Evolutionary conservation across 441 rosid genomes (phyloP).

Genomic region (Flueggea neowawraea): DNA sequence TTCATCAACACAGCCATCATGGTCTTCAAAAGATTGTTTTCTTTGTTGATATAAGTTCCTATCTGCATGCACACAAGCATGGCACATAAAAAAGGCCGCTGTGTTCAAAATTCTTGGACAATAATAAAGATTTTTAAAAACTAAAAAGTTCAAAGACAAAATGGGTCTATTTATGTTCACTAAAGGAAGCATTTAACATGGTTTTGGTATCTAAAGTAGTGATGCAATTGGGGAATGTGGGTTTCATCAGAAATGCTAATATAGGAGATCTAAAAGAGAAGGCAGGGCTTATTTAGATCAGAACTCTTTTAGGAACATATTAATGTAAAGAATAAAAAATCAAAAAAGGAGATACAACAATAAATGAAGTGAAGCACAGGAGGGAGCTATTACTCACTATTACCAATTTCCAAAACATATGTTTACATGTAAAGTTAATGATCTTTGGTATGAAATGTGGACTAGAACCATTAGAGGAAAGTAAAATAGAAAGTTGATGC

Average conservation of each 20-base stretch:
- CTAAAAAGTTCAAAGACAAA: background rate
- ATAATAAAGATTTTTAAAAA: background rate
- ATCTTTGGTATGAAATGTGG: constrained; percentile 15
- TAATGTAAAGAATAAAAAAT: constrained; percentile 1
- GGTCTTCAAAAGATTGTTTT: constrained; percentile 36
- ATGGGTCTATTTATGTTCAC: background rate
- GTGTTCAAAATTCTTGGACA: no score
- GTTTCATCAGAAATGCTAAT: constrained; percentile 35
- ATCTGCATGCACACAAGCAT: constrained; percentile 16
- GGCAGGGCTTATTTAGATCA: constrained; percentile 15
- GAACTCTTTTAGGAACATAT: constrained; percentile 32
- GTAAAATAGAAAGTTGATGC: constrained; percentile 11
- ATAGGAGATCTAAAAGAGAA: constrained; percentile 30
- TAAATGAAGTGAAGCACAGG: constrained; percentile 36
- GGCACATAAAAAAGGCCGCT: background rate
- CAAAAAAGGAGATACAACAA: constrained; percentile 6
- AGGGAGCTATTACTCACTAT: no score
- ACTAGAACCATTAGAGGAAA: constrained; percentile 38
- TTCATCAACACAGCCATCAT: constrained; percentile 38
- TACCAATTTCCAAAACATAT: constrained; percentile 15
- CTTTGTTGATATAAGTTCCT: constrained; percentile 26
- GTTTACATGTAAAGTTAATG: constrained; percentile 11
- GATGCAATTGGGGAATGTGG: constrained; percentile 9
- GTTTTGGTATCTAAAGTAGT: constrained; percentile 4
- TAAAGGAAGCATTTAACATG: background rate